A percentile compares a stretch with the other conserved stretches of the same genome.
Conservation (phyloP, 2,329 filamentous ascomycete genomes). For the Ophiosphaerella herpotricha region DNA sequence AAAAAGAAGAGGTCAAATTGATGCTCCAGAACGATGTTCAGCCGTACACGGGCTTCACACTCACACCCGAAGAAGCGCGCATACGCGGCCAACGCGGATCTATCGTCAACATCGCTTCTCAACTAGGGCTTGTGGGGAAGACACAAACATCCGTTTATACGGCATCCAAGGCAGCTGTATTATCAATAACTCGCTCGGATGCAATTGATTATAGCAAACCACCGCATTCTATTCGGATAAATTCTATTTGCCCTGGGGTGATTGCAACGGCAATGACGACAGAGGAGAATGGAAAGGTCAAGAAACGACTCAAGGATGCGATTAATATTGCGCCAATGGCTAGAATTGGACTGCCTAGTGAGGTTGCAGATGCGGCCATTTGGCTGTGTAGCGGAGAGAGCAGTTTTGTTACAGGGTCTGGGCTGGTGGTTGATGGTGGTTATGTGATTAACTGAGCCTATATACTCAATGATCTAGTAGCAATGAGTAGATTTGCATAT, state of each 20-base stretch:
- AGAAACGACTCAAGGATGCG: conserved; percentile 43
- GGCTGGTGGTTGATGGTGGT: conserved; percentile 54
- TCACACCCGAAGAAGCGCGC: too few relatives aligned
- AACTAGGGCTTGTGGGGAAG: conserved; percentile 52
- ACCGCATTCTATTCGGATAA: conserved; percentile 56
- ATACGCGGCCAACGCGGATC: conserved; percentile 41
- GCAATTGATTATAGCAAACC: conserved; percentile 59
- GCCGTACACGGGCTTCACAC: conserved; percentile 21
- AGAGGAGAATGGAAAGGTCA: conserved; percentile 31
- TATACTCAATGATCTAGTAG: too few relatives aligned
- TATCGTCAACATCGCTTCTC: conserved; percentile 61
- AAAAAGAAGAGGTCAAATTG: conserved; percentile 54
- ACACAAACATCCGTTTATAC: conserved; percentile 57
- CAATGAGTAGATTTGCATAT: too few relatives aligned
- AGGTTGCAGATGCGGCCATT: conserved; percentile 59
- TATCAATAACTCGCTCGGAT: conserved; percentile 62
- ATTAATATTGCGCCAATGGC: conserved; percentile 54
- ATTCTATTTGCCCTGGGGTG: conserved; percentile 62
- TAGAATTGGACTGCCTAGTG: conserved; percentile 55
- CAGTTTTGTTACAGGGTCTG: conserved; percentile 58
- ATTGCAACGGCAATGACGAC: conserved; percentile 49
- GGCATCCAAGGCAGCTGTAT: conserved; percentile 62
- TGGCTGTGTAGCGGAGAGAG: conserved; percentile 59
- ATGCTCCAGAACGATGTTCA: conserved; percentile 60
- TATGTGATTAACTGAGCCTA: conserved; percentile 32